Conservation (phyloP, 176 grass and related monocot species). For the Triticum timopheevii region DNA sequence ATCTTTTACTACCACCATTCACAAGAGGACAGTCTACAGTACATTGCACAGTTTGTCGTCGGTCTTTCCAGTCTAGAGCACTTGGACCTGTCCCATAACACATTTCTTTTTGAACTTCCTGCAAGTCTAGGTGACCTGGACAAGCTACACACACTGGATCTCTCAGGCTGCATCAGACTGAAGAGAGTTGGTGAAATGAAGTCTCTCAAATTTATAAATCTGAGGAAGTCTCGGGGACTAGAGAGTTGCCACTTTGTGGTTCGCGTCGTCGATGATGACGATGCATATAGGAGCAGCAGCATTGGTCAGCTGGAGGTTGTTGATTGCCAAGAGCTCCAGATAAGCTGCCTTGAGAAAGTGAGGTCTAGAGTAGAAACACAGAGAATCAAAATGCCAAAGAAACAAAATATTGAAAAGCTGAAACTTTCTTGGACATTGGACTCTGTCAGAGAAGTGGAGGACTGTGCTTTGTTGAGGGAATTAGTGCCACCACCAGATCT, state of each 20-base stretch:
- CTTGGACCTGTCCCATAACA: background rate
- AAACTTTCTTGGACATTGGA: background rate
- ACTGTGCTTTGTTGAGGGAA: background rate
- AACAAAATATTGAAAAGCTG: background rate
- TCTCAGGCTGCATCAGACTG: background rate
- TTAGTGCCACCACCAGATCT: background rate
- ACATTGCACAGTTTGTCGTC: background rate
- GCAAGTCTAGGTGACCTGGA: background rate
- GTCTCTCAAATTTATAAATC: background rate
- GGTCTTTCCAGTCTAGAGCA: background rate
- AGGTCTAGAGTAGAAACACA: background rate
- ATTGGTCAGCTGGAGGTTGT: background rate
- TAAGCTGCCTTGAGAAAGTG: background rate
- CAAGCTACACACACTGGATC: background rate
- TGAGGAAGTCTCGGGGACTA: no score
- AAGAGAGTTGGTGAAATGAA: background rate
- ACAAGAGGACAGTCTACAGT: background rate
- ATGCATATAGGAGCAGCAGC: background rate
- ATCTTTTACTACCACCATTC: background rate
- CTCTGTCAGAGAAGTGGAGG: background rate
- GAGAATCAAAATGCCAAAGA: background rate
- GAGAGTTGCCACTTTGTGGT: no score
- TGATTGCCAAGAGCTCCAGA: background rate
- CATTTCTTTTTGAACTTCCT: background rate
- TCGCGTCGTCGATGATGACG: background rate